Base-by-base conservation (phyloP, 306 rosid genomes). In the Biancaea sappan region DNA sequence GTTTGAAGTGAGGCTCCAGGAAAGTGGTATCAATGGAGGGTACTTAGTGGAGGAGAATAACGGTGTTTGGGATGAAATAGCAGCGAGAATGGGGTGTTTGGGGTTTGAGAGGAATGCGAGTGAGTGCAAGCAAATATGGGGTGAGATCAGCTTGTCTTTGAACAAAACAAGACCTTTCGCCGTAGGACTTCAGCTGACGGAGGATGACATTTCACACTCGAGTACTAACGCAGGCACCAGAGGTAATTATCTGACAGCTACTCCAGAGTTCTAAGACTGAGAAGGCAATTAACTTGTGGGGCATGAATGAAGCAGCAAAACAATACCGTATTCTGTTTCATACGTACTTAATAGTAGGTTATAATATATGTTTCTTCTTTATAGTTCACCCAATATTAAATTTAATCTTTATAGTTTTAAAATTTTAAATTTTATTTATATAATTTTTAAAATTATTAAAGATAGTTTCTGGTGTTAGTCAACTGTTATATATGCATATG, bases 121-220 rank as follows among this genome's bases (percentile, higher is more conserved):
- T 10, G 81, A 83, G 72, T 83, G 83, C 58, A 88, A 71, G 79
- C 70, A 82, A 67, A 81, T 79, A 76, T 85, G 87, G 86, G 73
- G 84, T 82, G 79, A 73, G 71, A 75, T 71, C 58, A 74, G 83
- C 82, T 38, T 78, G 2, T 78, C 81, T 44, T 81, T 75, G 0
- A 82, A 77, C 81, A 85, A 68, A 77, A 76, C 79, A 54, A 84
- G 76, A 64, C 80, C 84, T 48, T 63, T 82, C 82, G 72, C 72
- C 76, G 80, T 83, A 87, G 91, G 90, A 78, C 86, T 87, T 69
- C 86, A 79, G 77, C 76, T 85, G 52, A 86, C 76, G 53, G 85
- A 80, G 78, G 88, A 78, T 56, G 81, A 76, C 52, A 57, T 86
- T 77, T 80, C 85, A 38, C 78, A 85, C 58, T 82, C 81, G 60